These are phyloP conservation scores for Firmiana major DNA, from an alignment of 345 rosid genomes.

Conservation along the genomic window DNA sequence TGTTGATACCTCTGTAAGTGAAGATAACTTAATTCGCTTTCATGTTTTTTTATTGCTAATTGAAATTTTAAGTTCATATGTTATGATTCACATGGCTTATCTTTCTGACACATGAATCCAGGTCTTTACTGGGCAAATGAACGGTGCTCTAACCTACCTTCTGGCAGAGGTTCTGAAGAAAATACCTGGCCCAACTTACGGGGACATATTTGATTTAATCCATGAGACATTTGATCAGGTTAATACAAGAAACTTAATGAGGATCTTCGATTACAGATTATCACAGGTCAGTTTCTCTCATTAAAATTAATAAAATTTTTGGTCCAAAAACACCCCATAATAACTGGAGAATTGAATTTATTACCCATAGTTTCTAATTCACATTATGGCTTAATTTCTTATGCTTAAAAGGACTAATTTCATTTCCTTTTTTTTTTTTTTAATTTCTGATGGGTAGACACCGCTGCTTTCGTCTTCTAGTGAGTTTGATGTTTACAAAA, in stretches of 20 bases:
- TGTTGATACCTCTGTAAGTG: constrained; percentile 43
- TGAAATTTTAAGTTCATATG: not conserved
- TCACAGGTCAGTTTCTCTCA: constrained; percentile 31
- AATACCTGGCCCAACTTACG: constrained; percentile 27
- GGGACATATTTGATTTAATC: constrained; percentile 26
- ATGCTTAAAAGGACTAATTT: not conserved
- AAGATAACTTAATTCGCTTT: not conserved
- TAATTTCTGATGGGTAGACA: constrained; percentile 23
- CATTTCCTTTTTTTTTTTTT: not conserved
- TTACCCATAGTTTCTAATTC: not conserved
- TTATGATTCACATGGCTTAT: not conserved
- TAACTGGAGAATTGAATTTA: not conserved
- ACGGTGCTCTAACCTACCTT: constrained; percentile 42
- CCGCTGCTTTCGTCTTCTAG: constrained; percentile 36
- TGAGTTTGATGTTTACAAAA: constrained; percentile 22
- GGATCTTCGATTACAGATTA: constrained; percentile 13
- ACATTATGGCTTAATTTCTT: not conserved
- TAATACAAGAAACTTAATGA: constrained; percentile 22
- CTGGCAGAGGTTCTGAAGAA: constrained; percentile 23
- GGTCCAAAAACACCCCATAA: too few relatives aligned
- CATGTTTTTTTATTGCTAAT: not conserved
- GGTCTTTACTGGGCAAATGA: constrained; percentile 39
- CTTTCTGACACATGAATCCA: constrained; percentile 10
- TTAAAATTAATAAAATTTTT: not conserved
- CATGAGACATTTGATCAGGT: constrained; percentile 25